Evolutionary conservation across 148 eudicot genomes (phyloP).

Genomic region (Amaranthus hypochondriacus): DNA sequence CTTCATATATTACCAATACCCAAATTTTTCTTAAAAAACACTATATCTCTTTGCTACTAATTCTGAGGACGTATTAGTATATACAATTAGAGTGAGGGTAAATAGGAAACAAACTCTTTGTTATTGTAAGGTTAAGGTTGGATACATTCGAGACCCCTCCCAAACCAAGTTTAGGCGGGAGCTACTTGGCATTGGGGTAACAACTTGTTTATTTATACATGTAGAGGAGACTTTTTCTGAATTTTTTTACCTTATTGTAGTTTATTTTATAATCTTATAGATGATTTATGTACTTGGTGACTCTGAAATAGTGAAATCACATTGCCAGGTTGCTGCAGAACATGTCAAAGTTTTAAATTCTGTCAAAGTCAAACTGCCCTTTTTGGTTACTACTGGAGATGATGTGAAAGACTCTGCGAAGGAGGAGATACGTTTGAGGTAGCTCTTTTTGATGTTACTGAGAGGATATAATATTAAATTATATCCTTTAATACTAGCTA

Average conservation of each 20-base stretch:
- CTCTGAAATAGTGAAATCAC: neutral
- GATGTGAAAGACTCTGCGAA: conserved; percentile 71
- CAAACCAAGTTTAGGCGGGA: too few relatives aligned
- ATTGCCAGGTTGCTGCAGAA: conserved; percentile 75
- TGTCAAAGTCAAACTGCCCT: conserved; percentile 73
- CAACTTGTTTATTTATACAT: neutral
- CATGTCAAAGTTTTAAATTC: conserved; percentile 74
- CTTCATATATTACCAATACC: too few relatives aligned
- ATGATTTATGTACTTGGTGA: conserved; percentile 7
- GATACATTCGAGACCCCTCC: too few relatives aligned
- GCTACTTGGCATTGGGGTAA: too few relatives aligned
- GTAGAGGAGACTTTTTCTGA: neutral
- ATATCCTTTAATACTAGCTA: neutral
- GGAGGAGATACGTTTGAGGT: conserved; percentile 94
- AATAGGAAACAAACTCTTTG: too few relatives aligned
- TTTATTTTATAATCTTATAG: neutral
- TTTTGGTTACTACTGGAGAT: conserved; percentile 78
- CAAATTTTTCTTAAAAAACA: too few relatives aligned
- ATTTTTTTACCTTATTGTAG: neutral
- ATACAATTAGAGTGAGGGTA: too few relatives aligned
- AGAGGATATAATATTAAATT: neutral
- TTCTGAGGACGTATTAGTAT: too few relatives aligned
- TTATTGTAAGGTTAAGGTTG: too few relatives aligned
- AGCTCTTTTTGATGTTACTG: conserved; percentile 9
- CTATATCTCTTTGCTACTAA: too few relatives aligned